Evolutionary conservation across 2,329 filamentous ascomycete species (phyloP), one percentile per base, ranked within the genome.

Genomic region (Cladorrhinum sp.): DNA sequence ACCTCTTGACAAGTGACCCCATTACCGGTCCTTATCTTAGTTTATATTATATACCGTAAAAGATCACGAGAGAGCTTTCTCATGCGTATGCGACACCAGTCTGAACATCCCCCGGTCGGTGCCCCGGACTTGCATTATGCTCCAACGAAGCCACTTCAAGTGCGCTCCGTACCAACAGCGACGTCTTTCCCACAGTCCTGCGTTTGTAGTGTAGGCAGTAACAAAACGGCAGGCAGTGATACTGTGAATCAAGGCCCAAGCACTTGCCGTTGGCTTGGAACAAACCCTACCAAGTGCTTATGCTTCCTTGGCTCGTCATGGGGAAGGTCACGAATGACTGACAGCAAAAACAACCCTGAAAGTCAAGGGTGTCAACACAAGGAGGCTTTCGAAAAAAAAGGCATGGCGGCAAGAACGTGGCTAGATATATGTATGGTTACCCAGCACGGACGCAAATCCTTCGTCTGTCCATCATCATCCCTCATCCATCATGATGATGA

Each of bases 401-500:
- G 18, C 26, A 28, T 28, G 26, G 26, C 4, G 26, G 9, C 3
- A 18, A 46, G n/a, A 7, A 36, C n/a, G 16, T 46, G 42, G 42
- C 3, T 46, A 46, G 42, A 21, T 21, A 16, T 46, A 12, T 9
- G 42, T 18, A 16, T 42, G 12, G 36, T 12, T 18, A 20, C n/a
- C n/a, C 24, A 18, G 54, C 54, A 56, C 54, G 39, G 54, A 56
- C 33, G 8, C 39, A 50, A 24, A 50, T 18, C 9, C 21, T 56
- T 26, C 39, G 28, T 56, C 54, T 56, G 54, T 48, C 21, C 14
- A 42, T n/a, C 36, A 48, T 46, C 18, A 36, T 46, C 16, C 16
- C 7, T 21, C 16, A 42, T 55, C n/a, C n/a, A n/a, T n/a, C n/a
- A 56, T 56, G 20, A 18, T 56, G 54, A 24, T 48, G 54, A 46